Base-by-base conservation (phyloP, 2,329 filamentous ascomycete genomes). In the Microdochium nivale region DNA sequence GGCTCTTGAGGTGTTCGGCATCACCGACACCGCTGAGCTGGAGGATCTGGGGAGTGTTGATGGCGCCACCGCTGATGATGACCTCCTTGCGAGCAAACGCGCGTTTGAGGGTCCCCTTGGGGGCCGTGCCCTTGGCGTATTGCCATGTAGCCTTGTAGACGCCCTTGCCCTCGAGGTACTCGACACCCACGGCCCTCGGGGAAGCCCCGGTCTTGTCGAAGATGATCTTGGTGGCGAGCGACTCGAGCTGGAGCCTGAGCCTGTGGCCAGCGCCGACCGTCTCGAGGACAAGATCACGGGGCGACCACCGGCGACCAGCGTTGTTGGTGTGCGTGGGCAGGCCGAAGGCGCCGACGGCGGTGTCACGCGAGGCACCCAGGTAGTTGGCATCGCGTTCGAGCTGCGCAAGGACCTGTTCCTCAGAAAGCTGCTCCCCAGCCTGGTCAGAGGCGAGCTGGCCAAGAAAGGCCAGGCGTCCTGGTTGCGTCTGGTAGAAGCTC, bases 31-130 rank as follows among this genome's bases (percentile, higher is more conserved):
- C 77, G 47, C 72, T 76, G 0, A 78, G 67, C 61, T 76, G 74
- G 2, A 80, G 70, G 3, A 80, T 67, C 54, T 78, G 73, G 0
- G 77, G 77, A 3, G 72, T 71, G 59, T 77, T 76, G 58, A 78
- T 75, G 2, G 70, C 64, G 13, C 77, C 77, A 1, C 72, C 74
- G 0, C 71, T 69, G 11, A 79, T 53, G 40, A 80, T 77, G 16
- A 80, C 70, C 55, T 79, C 77, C 24, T 66, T 66, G 19, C 55
- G 55, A 5, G 64, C 63, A 16, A 23, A 24, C 9, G 43, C 24
- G 14, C 33, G 33, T 16, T 59, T 59, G 25, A 54, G 54, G 3
- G 59, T 53, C 16, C 67, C 66, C 33, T 59, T 60, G 9, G 63
- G 65, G 9, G 55, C 58, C 2, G 66, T 62, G 11, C 60, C 60